These are phyloP conservation scores for Neospora caninum DNA, from an alignment of 169 alveolate species.

Conservation along the genomic window DNA sequence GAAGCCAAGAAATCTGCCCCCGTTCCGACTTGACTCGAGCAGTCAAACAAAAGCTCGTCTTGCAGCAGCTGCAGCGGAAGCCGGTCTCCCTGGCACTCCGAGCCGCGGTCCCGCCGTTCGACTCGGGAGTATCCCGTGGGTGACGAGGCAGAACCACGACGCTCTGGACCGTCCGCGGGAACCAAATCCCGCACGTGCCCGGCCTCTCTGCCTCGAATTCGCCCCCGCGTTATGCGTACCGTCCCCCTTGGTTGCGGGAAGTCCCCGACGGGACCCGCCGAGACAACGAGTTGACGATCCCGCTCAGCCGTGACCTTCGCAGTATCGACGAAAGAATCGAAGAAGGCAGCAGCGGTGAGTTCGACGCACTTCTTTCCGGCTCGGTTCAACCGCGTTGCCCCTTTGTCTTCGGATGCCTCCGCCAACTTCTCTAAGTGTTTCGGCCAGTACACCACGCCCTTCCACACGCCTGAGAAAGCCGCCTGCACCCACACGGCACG, in stretches of 20 bases:
- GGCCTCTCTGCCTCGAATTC: not conserved
- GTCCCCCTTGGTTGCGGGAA: not conserved
- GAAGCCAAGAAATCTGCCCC: not conserved
- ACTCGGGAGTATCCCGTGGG: not conserved
- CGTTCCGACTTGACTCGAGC: not conserved
- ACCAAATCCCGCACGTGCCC: not conserved
- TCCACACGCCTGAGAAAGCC: constrained; percentile 24
- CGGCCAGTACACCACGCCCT: constrained; percentile 20
- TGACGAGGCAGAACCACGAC: not conserved
- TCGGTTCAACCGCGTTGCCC: not conserved
- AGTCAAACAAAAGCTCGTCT: not conserved
- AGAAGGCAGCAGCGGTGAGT: not conserved
- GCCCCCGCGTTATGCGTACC: not conserved
- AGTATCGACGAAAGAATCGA: not conserved
- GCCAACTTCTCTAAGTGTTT: not conserved
- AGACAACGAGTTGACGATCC: not conserved
- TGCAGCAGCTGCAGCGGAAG: not conserved
- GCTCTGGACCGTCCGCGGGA: not conserved
- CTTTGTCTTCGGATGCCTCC: not conserved
- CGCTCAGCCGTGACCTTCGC: not conserved
- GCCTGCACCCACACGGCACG: constrained; percentile 34
- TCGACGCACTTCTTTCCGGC: not conserved
- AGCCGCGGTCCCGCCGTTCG: not conserved
- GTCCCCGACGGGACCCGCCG: not conserved
- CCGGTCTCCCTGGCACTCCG: not conserved